Evolutionary conservation across 164 flowering plant species (phyloP).

Genomic region (Dillenia turbinata): DNA sequence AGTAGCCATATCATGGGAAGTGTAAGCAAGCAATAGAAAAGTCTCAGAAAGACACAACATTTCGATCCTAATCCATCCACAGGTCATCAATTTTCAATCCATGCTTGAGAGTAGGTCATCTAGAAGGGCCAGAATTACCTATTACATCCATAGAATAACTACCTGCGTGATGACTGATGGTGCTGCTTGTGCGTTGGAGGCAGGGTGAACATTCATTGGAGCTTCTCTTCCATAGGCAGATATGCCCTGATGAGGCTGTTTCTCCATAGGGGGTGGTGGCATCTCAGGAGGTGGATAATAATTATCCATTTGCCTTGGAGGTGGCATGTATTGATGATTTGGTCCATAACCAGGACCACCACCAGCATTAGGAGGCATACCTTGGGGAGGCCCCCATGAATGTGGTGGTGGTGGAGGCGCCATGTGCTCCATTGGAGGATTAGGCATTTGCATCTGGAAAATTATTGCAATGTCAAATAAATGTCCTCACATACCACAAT

Average conservation of each 20-base stretch:
- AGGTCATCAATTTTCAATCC: no score
- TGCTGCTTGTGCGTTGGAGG: slow-evolving; percentile 44
- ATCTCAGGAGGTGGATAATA: slow-evolving; percentile 71
- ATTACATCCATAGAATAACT: not conserved
- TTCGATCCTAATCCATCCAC: no score
- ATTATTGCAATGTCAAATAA: not conserved
- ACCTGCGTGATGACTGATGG: slow-evolving; percentile 73
- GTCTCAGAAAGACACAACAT: no score
- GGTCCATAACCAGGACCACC: slow-evolving; percentile 63
- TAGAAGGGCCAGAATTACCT: no score
- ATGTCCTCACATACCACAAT: no score
- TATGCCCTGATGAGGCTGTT: slow-evolving; percentile 63
- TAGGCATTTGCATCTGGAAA: slow-evolving; percentile 67
- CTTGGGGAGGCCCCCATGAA: slow-evolving; percentile 85
- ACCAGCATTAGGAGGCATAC: slow-evolving; percentile 49
- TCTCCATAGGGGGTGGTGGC: slow-evolving; percentile 54
- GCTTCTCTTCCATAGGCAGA: slow-evolving; percentile 85
- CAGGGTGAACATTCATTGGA: slow-evolving; percentile 45
- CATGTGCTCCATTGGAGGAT: slow-evolving; percentile 54
- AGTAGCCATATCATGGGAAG: no score
- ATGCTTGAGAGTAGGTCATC: no score
- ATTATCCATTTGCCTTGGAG: slow-evolving; percentile 68
- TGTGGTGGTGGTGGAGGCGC: slow-evolving; percentile 55
- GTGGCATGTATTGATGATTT: slow-evolving; percentile 59
- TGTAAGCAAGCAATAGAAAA: no score